phyloP scores from a whole-genome alignment of 148 eudicot genomes.

The Silene uniflora region DNA sequence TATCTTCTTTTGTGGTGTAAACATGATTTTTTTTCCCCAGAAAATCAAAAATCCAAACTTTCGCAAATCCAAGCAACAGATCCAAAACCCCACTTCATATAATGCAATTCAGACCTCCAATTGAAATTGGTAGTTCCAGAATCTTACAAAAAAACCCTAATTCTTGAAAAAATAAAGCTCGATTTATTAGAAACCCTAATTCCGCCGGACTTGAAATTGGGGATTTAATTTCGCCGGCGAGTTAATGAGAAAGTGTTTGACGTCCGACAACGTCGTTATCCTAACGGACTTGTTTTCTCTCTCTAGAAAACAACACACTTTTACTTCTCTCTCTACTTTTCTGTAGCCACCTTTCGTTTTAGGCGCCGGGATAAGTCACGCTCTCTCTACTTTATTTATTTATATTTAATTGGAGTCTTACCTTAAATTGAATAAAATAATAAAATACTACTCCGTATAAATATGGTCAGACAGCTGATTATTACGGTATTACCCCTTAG shows the following conservation, averaged over 20 bases:
- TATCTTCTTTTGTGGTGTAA: constrained; percentile 65
- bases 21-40: constrained; percentile 35
- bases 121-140: constrained; percentile 5
- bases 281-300: constrained; percentile 32
- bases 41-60: constrained; percentile 5
- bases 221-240: constrained; percentile 22
- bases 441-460: not conserved
- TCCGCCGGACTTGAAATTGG: constrained; percentile 50
- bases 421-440: not conserved
- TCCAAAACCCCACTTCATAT: constrained; percentile 33
- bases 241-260: constrained; percentile 26
- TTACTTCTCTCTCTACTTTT: constrained; percentile 26
- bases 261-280: constrained; percentile 55
- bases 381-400: constrained; percentile 3
- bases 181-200: constrained; percentile 15
- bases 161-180: not conserved
- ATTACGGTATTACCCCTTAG: constrained; percentile 7
- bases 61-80: constrained; percentile 24
- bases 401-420: not conserved
- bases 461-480: constrained; percentile 9
- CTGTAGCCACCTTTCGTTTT: constrained; percentile 27
- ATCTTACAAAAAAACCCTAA: constrained; percentile 16
- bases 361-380: constrained; percentile 55
- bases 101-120: not conserved
- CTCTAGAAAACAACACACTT: constrained; percentile 15